A percentile compares a stretch with the other conserved stretches of the same genome.
Conservation (phyloP, 306 rosid genomes). For the Vicia villosa region DNA sequence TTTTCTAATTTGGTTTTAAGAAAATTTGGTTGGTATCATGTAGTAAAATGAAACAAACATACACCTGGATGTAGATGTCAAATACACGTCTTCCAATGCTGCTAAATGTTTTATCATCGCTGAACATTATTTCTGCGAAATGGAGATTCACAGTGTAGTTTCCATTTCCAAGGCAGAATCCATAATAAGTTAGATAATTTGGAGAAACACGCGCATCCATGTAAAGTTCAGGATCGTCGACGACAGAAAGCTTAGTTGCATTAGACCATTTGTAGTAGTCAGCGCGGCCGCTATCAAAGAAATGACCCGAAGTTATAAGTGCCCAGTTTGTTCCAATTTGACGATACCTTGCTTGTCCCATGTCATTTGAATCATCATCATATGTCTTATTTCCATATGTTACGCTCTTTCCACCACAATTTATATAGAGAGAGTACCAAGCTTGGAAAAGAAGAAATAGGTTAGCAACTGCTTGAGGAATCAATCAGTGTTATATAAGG, state of each 20-base stretch:
- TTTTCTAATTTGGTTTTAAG: background rate
- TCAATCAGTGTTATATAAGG: slow-evolving; percentile 3
- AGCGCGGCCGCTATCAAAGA: slow-evolving; percentile 31
- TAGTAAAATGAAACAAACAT: slow-evolving; percentile 11
- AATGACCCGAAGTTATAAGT: slow-evolving; percentile 56
- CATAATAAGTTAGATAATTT: slow-evolving; percentile 60
- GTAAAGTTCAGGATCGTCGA: slow-evolving; percentile 45
- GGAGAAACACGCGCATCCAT: slow-evolving; percentile 69
- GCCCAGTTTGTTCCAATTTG: slow-evolving; percentile 48
- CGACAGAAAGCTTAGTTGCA: slow-evolving; percentile 34
- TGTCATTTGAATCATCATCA: slow-evolving; percentile 25
- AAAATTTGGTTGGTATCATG: slow-evolving; percentile 9
- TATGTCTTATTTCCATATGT: slow-evolving; percentile 28
- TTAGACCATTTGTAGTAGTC: slow-evolving; percentile 34
- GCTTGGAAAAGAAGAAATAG: slow-evolving; percentile 22
- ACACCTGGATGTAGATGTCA: slow-evolving; percentile 62
- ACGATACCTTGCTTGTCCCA: slow-evolving; percentile 20
- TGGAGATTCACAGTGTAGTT: no score
- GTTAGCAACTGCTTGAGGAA: background rate
- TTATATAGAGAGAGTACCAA: slow-evolving; percentile 38
- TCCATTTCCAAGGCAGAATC: slow-evolving; percentile 56
- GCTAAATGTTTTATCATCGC: no score
- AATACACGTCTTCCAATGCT: slow-evolving; percentile 70
- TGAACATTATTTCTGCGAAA: no score
- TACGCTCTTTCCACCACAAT: slow-evolving; percentile 41